These are phyloP conservation scores for Geotrichum macrosporum DNA, from an alignment of 1,139 yeast species.

Conservation along the genomic window DNA sequence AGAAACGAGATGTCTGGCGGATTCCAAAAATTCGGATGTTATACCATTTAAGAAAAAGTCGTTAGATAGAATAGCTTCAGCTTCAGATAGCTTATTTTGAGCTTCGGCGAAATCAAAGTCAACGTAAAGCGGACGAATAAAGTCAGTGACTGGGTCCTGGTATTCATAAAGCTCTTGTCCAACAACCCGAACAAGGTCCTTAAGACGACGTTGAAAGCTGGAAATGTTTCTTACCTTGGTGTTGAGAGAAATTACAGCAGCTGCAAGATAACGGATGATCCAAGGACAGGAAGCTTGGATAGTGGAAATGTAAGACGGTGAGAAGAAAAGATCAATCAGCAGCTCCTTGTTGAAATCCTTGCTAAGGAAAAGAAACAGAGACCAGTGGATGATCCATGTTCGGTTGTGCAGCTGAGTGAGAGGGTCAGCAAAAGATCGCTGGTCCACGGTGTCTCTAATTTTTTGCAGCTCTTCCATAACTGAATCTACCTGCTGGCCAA, in stretches of 20 bases:
- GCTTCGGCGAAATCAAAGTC: conserved; percentile 55
- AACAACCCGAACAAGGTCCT: conserved; percentile 52
- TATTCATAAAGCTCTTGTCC: conserved; percentile 59
- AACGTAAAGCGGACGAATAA: conserved; percentile 50
- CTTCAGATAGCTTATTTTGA: conserved; percentile 44
- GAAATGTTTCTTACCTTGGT: conserved; percentile 36
- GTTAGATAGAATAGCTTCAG: conserved; percentile 45
- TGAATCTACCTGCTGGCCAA: conserved; percentile 49
- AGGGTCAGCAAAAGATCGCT: conserved; percentile 50
- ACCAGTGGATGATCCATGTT: conserved; percentile 64
- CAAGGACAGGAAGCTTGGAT: conserved; percentile 66
- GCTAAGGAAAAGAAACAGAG: conserved; percentile 56
- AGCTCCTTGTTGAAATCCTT: conserved; percentile 46
- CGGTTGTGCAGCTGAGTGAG: conserved; percentile 55
- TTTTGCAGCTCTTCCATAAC: conserved; percentile 50
- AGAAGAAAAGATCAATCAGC: conserved; percentile 51
- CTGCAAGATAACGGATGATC: conserved; percentile 57
- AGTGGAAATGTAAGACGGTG: conserved; percentile 55
- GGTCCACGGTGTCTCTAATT: conserved; percentile 54
- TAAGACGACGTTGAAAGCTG: conserved; percentile 48
- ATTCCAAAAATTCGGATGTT: conserved; percentile 43
- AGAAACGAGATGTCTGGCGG: conserved; percentile 48
- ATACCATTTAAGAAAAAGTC: conserved; percentile 53
- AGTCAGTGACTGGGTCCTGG: conserved; percentile 55
- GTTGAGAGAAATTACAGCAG: conserved; percentile 49